Conservation (phyloP, 371 early-diverging fungal genomes). For the Circinella minor region DNA sequence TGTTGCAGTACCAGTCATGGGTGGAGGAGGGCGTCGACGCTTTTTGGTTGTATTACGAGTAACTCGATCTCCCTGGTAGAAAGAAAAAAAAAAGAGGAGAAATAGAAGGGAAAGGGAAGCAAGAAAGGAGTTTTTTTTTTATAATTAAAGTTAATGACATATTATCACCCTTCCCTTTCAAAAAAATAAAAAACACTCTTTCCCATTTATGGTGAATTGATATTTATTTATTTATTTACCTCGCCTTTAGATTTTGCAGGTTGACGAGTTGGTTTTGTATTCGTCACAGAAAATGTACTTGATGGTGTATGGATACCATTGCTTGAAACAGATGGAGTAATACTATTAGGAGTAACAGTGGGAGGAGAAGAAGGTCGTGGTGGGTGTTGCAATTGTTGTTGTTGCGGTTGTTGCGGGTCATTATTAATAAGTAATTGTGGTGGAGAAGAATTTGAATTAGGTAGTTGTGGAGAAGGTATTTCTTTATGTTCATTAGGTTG, state of each 20-base stretch:
- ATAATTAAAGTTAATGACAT: too few species aligned
- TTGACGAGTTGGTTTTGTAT: conserved; percentile 12
- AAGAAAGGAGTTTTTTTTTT: neutral
- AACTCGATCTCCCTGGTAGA: conserved; percentile 15
- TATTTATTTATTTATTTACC: conserved; percentile 10
- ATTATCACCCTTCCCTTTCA: too few species aligned
- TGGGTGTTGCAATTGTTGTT: neutral
- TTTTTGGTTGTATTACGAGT: conserved; percentile 22
- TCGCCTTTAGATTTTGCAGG: conserved; percentile 22
- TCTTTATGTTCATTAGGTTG: conserved; percentile 24
- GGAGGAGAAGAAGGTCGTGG: conserved; percentile 16
- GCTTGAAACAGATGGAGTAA: conserved; percentile 25
- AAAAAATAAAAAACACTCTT: too few species aligned
- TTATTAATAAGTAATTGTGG: neutral
- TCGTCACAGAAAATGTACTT: conserved; percentile 26
- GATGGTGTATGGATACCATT: conserved; percentile 21
- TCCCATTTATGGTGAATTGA: neutral
- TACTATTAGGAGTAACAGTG: conserved; percentile 11
- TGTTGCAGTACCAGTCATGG: conserved; percentile 36
- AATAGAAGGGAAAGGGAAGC: neutral
- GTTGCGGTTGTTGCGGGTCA: conserved; percentile 9
- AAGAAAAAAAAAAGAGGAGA: conserved; percentile 1
- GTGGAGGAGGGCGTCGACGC: conserved; percentile 33
- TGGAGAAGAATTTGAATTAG: conserved; percentile 14
- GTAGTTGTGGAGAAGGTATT: neutral